phyloP scores from a whole-genome alignment of 805 yeast genomes.

The Ogataea polymorpha region DNA sequence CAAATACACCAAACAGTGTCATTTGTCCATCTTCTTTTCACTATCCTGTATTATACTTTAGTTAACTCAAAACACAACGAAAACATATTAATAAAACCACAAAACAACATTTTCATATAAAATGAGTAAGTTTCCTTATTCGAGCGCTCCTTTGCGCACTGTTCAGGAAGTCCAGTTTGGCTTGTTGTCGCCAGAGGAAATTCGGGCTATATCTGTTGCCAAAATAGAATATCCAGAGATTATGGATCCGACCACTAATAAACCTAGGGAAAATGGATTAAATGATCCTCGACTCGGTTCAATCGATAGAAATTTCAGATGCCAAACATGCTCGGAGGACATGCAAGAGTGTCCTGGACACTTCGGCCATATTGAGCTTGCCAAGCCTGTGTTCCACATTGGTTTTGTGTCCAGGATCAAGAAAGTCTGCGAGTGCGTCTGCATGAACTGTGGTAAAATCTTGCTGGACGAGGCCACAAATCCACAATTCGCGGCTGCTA shows the following conservation, averaged over 20 bases:
- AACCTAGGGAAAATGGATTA: conserved; percentile 94
- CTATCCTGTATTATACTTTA: conserved; percentile 17
- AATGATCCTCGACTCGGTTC: conserved; percentile 97
- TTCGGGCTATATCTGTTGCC: conserved; percentile 95
- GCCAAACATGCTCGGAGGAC: conserved; percentile 99
- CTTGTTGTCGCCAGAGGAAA: conserved; percentile 94
- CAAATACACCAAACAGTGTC: conserved; percentile 9
- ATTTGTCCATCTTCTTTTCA: conserved; percentile 10
- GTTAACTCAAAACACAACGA: conserved; percentile 7
- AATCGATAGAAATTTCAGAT: conserved; percentile 93
- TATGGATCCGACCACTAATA: conserved; percentile 96
- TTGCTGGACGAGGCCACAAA: conserved; percentile 76
- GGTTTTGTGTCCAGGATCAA: conserved; percentile 93
- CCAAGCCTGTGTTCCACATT: conserved; percentile 97
- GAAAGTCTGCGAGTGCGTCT: conserved; percentile 92
- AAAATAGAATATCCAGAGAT: conserved; percentile 98
- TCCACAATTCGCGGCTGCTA: conserved; percentile 80
- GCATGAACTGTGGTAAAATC: conserved; percentile 98
- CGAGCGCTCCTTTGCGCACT: conserved; percentile 97
- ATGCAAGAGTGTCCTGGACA: conserved; percentile 99
- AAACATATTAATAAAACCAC: conserved; percentile 8
- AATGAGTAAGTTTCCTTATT: conserved; percentile 71
- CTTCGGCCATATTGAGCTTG: conserved; percentile 97
- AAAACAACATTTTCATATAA: conserved; percentile 14
- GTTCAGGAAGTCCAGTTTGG: conserved; percentile 99